These are phyloP conservation scores for Cyathus striatus DNA, from an alignment of 768 basidiomycete genomes.

Conservation along the genomic window DNA sequence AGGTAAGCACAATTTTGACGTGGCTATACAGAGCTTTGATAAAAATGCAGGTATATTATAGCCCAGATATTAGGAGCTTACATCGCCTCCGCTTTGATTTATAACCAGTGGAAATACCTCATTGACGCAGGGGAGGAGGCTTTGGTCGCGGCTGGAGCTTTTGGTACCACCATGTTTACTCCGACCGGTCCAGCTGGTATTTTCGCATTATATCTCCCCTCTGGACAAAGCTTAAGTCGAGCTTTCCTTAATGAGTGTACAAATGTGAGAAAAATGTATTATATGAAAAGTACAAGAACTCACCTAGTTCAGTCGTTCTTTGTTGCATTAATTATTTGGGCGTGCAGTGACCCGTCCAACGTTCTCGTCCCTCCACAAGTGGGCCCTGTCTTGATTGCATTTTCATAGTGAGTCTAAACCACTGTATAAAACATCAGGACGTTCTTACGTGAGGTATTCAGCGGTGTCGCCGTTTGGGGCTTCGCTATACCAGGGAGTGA, in stretches of 20 bases:
- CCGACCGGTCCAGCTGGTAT: slow-evolving; percentile 11
- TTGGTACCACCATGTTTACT: slow-evolving; percentile 5
- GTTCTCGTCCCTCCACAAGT: background rate
- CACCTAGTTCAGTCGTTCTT: slow-evolving; percentile 2
- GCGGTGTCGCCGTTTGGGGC: slow-evolving; percentile 57
- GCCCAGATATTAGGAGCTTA: slow-evolving; percentile 14
- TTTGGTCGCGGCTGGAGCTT: slow-evolving; percentile 2
- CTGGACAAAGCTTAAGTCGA: slow-evolving; percentile 7
- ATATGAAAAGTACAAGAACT: too few species aligned
- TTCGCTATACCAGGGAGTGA: slow-evolving; percentile 46
- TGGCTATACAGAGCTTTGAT: background rate
- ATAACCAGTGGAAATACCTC: slow-evolving; percentile 8
- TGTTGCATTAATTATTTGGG: slow-evolving; percentile 5
- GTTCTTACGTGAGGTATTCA: slow-evolving; percentile 14
- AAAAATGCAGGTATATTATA: slow-evolving; percentile 8
- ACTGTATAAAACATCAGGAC: background rate
- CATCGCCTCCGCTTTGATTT: slow-evolving; percentile 7
- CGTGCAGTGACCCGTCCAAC: slow-evolving; percentile 5
- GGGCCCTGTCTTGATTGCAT: slow-evolving; percentile 45
- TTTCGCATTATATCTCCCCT: slow-evolving; percentile 11
- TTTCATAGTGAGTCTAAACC: slow-evolving; percentile 49
- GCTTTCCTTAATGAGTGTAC: slow-evolving; percentile 11
- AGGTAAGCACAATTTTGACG: slow-evolving; percentile 1
- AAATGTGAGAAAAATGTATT: slow-evolving; percentile 1
- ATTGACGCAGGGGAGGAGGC: slow-evolving; percentile 7